These are phyloP conservation scores for Exserohilum rostratum DNA, from an alignment of 2,329 filamentous ascomycete species.

Conservation along the genomic window DNA sequence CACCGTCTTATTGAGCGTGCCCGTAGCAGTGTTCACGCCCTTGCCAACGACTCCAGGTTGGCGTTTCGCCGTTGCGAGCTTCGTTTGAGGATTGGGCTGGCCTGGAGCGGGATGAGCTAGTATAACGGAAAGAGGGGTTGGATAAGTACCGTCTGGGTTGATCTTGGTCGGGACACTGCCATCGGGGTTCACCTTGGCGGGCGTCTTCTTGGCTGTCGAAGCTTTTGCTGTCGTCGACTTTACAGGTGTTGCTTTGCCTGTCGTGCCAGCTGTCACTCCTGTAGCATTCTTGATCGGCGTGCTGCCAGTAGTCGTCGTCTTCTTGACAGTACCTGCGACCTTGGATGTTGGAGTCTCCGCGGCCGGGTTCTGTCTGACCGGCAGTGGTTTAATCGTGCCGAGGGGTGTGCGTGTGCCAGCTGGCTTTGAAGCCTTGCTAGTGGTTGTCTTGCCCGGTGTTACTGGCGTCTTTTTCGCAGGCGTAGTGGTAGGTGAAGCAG, in stretches of 20 bases:
- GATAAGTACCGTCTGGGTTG: conserved; percentile 35
- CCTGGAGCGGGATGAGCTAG: conserved; percentile 36
- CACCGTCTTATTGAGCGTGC: conserved; percentile 44
- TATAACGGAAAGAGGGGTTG: conserved; percentile 35
- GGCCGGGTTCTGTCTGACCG: conserved; percentile 14
- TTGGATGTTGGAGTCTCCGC: conserved; percentile 8
- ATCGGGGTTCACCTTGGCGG: conserved; percentile 21
- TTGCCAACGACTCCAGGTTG: conserved; percentile 45
- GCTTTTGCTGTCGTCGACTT: conserved; percentile 22
- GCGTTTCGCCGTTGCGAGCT: conserved; percentile 25
- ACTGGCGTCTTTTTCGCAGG: conserved; percentile 27
- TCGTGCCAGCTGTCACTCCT: conserved; percentile 9
- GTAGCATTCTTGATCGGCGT: conserved; percentile 21
- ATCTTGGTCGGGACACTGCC: conserved; percentile 12
- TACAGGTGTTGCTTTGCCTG: conserved; percentile 14
- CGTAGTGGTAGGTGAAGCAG: conserved; percentile 24
- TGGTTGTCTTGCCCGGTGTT: conserved; percentile 23
- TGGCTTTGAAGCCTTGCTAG: conserved; percentile 25
- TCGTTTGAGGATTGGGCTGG: conserved; percentile 22
- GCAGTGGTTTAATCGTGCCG: conserved; percentile 29
- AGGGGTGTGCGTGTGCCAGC: conserved; percentile 18
- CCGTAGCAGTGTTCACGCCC: conserved; percentile 42
- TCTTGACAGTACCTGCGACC: conserved; percentile 19
- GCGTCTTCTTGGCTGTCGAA: conserved; percentile 34
- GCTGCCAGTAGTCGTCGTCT: conserved; percentile 15